phyloP scores from a whole-genome alignment of 2,329 filamentous ascomycete species.

The Diaporthe vaccinii region DNA sequence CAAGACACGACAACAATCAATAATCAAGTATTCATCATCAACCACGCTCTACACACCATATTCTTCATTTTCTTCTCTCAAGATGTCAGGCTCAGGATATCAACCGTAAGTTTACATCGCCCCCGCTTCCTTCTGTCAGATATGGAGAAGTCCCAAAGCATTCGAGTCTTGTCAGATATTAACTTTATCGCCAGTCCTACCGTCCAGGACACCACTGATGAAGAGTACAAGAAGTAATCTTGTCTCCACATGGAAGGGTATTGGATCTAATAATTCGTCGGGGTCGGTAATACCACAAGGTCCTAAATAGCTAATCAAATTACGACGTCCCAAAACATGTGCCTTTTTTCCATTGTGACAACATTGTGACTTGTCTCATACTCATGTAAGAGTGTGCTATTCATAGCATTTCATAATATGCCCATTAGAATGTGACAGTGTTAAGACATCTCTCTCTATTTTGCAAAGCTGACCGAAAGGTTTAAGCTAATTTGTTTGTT shows the following conservation, averaged over 20 bases:
- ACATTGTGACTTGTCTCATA: background rate
- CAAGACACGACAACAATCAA: background rate
- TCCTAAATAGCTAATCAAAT: background rate
- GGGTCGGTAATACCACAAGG: background rate
- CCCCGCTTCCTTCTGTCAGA: background rate
- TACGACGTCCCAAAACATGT: background rate
- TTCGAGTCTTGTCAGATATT: background rate
- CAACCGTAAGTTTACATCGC: constrained; percentile 3
- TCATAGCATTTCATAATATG: too few species aligned
- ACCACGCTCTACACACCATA: background rate
- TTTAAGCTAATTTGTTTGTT: background rate
- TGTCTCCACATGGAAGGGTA: background rate
- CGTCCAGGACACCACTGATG: constrained; percentile 16
- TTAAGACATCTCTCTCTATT: background rate
- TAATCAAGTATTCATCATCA: background rate
- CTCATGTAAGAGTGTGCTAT: background rate
- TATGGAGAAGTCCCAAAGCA: background rate
- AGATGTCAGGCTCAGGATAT: background rate
- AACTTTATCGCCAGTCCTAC: background rate
- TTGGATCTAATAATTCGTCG: background rate
- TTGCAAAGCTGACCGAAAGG: background rate
- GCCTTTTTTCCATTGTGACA: background rate
- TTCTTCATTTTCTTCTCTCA: background rate
- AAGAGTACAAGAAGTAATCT: constrained; percentile 20
- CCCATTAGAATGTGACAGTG: too few species aligned